These are phyloP conservation scores for Eucalyptus cladocalyx DNA, from an alignment of 345 rosid genomes.

Conservation along the genomic window DNA sequence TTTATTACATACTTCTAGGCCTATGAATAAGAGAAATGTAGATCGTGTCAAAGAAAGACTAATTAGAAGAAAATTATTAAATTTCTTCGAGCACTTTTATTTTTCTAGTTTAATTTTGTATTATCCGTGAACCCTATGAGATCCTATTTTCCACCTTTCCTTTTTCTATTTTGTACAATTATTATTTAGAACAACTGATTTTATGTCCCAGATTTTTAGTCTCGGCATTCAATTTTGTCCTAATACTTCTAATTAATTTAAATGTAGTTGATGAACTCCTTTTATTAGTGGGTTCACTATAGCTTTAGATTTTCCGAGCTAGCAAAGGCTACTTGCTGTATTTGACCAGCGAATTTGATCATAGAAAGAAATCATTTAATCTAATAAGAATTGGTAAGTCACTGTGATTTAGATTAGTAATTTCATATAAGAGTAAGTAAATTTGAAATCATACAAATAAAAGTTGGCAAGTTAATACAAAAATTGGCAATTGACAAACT, in stretches of 20 bases:
- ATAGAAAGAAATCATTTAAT: background rate
- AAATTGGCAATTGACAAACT: background rate
- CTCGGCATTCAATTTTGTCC: background rate
- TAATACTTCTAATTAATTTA: background rate
- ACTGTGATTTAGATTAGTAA: background rate
- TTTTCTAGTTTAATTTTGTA: background rate
- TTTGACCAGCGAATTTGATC: background rate
- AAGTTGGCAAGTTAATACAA: background rate
- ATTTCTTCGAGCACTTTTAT: background rate
- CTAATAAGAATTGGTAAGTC: background rate
- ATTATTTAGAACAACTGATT: background rate
- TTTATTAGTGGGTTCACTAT: background rate
- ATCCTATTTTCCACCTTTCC: background rate
- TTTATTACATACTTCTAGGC: constrained; percentile 58
- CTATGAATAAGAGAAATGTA: constrained; percentile 4
- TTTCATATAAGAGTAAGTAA: background rate
- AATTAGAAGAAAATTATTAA: background rate
- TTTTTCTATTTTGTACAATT: background rate
- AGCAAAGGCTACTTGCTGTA: background rate
- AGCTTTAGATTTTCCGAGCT: background rate
- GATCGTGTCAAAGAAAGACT: background rate
- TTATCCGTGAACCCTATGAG: background rate
- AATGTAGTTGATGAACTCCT: background rate
- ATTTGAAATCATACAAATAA: background rate
- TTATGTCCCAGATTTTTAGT: background rate